Base-by-base conservation (phyloP, 1,139 yeast genomes). In the Lodderomyces orthopsilosis region DNA sequence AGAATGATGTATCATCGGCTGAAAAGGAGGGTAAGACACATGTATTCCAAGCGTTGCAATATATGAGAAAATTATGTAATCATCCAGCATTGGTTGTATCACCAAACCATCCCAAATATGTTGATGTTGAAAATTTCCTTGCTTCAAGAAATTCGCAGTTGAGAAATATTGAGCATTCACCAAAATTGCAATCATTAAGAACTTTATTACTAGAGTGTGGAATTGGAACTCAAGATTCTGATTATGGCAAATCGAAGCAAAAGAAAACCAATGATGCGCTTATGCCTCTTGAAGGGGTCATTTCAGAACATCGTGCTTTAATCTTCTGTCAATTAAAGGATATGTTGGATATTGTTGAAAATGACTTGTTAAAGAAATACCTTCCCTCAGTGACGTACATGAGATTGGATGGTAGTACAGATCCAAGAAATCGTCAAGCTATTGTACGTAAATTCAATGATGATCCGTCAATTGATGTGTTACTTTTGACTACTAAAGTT, bases 321-420 rank as follows among this genome's bases (percentile, higher is more conserved):
- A 85, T 94, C 43, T 94, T 94, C 65, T 94, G 98, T 66, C 99
- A 94, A 62, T 75, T 93, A 65, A 93, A 93, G 61, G 98, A 94
- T 59, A 94, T 94, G 99, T 74, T 94, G 54, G 97, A 94, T 59
- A 87, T 93, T 74, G 96, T 94, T 39, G 98, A 94, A 62, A 82
- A 84, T 48, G 96, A 93, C 53, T 73, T 94, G 44, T 75, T 94
- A 50, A 83, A 79, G 58, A 89, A 84, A 58, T 78, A 82, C 53
- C 79, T 94, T 80, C 98, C 98, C 0, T 76, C 85, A 2, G 98
- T 94, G 2, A 85, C 97, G 0, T 94, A 88, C 58, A 85, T 93
- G 94, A 79, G 98, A 53, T 73, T 94, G 51, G 99, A 94, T 61
- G 98, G 98, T 48, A 80, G 90, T 47, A 88, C 95, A 1, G 98